Evolutionary conservation across 2,329 filamentous ascomycete genomes (phyloP).

Genomic region (Ceratocystis alfenasii): DNA sequence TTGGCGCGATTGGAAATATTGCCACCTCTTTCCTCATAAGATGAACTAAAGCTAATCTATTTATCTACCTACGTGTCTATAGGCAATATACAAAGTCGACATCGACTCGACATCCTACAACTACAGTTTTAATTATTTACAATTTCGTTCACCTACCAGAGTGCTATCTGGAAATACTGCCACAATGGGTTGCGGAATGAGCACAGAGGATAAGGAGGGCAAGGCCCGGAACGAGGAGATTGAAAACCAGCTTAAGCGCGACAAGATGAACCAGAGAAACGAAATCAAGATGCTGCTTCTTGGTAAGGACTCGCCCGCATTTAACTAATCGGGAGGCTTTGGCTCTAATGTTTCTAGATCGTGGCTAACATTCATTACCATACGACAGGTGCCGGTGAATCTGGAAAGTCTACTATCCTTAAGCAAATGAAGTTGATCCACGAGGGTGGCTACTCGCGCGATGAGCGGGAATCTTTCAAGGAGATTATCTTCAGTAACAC

Average conservation of each 20-base stretch:
- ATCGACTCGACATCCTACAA: not conserved
- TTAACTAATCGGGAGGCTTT: not conserved
- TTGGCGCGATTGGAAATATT: not conserved
- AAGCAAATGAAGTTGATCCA: conserved; percentile 99
- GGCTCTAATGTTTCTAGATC: not conserved
- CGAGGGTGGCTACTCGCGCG: conserved; percentile 95
- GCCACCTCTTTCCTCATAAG: not conserved
- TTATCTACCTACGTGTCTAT: not conserved
- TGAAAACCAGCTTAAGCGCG: conserved; percentile 96
- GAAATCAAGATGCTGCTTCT: conserved; percentile 99
- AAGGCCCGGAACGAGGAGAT: conserved; percentile 99
- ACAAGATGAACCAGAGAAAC: conserved; percentile 97
- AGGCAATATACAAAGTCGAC: not conserved
- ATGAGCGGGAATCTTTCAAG: conserved; percentile 60
- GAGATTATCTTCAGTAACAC: conserved; percentile 62
- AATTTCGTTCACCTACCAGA: conserved; percentile 1
- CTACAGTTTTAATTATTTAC: not conserved
- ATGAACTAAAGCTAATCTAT: not conserved
- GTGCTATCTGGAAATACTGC: conserved; percentile 12
- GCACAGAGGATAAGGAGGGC: conserved; percentile 99
- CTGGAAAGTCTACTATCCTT: conserved; percentile 82
- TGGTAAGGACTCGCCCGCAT: conserved; percentile 43
- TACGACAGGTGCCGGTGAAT: conserved; percentile 76
- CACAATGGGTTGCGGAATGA: conserved; percentile 99
- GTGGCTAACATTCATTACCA: not conserved